phyloP scores from a whole-genome alignment of 2,329 filamentous ascomycete genomes.

The Phialophora verrucosa region DNA sequence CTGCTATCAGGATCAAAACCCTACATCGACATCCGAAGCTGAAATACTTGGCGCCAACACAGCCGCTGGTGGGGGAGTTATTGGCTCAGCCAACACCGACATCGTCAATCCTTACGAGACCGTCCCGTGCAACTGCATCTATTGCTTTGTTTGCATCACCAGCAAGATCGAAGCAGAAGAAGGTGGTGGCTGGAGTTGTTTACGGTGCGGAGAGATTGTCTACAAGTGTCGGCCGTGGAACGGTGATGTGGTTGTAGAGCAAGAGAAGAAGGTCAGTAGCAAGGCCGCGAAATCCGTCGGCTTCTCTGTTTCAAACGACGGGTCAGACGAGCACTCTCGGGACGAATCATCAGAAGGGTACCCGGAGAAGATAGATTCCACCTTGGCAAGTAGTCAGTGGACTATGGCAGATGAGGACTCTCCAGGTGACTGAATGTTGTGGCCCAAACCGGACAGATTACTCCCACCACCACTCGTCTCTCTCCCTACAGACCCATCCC shows the following conservation, averaged over 20 bases:
- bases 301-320: conserved; percentile 50
- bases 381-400: conserved; percentile 31
- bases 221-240: conserved; percentile 89
- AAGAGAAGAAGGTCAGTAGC: conserved; percentile 54
- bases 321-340: conserved; percentile 6
- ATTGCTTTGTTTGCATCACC: conserved; percentile 95
- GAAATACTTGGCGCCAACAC: conserved; percentile 73
- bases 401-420: conserved; percentile 28
- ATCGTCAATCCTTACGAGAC: conserved; percentile 96
- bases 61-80: conserved; percentile 76
- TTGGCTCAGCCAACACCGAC: conserved; percentile 88
- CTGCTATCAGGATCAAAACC: conserved; percentile 92
- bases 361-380: conserved; percentile 23
- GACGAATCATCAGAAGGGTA: conserved; percentile 12
- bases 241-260: conserved; percentile 73
- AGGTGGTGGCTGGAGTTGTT: conserved; percentile 89
- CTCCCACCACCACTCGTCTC: not conserved
- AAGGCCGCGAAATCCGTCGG: conserved; percentile 58
- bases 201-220: conserved; percentile 83
- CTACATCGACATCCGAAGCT: conserved; percentile 70
- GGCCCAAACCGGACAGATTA: not conserved
- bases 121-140: conserved; percentile 85
- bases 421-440: conserved; percentile 12
- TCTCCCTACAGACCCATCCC: not conserved
- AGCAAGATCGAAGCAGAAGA: conserved; percentile 89